Evolutionary conservation across 2,329 filamentous ascomycete species (phyloP).

Genomic region (Ascochyta lentis): DNA sequence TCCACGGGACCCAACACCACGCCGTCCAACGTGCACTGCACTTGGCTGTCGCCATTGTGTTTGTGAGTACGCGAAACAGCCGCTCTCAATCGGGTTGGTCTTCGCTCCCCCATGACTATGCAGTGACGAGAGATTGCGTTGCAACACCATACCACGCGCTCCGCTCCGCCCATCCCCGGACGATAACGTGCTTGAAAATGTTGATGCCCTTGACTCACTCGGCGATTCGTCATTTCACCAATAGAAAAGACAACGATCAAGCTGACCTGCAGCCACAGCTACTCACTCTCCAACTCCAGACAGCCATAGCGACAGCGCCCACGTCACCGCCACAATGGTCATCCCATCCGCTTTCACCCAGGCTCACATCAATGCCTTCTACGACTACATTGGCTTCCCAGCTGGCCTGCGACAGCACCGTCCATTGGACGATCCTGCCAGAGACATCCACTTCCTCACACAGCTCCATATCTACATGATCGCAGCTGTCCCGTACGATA

Average conservation of each 20-base stretch:
- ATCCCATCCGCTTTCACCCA: slow-evolving; percentile 30
- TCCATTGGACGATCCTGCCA: slow-evolving; percentile 11
- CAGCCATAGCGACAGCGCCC: too few species aligned
- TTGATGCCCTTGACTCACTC: slow-evolving; percentile 16
- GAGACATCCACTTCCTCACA: slow-evolving; percentile 46
- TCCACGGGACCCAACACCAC: slow-evolving; percentile 12
- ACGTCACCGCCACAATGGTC: slow-evolving; percentile 4
- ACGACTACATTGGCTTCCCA: slow-evolving; percentile 43
- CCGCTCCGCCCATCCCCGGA: background rate
- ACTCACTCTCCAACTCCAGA: too few species aligned
- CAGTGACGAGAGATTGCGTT: background rate
- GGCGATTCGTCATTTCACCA: slow-evolving; percentile 4
- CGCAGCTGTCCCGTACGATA: slow-evolving; percentile 63
- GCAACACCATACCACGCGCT: background rate
- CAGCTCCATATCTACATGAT: slow-evolving; percentile 57
- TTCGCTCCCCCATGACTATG: too few species aligned
- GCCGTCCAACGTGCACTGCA: background rate
- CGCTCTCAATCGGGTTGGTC: too few species aligned
- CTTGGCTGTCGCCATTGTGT: too few species aligned
- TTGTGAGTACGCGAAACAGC: too few species aligned
- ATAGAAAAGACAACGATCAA: background rate
- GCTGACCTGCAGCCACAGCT: background rate
- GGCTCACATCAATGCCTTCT: slow-evolving; percentile 41
- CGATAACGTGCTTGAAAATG: slow-evolving; percentile 19
- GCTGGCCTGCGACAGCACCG: slow-evolving; percentile 14